These are phyloP conservation scores for Metarhizium robertsii DNA, from an alignment of 2,329 filamentous ascomycete genomes.

Conservation along the genomic window DNA sequence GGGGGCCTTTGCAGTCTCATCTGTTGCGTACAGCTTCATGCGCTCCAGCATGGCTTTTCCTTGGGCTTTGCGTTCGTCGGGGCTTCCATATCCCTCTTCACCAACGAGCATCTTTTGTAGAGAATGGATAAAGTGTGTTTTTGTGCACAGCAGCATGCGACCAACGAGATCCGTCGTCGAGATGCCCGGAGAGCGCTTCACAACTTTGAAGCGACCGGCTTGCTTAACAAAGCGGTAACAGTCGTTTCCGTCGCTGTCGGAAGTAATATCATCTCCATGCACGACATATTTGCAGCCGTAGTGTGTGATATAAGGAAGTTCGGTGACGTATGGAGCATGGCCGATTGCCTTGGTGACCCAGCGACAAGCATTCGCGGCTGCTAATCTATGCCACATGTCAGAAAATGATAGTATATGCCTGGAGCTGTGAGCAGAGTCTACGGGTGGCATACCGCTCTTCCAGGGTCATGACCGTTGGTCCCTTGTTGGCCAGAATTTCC, in stretches of 20 bases:
- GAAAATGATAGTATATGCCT: not conserved
- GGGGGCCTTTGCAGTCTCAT: conserved; percentile 68
- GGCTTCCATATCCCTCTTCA: conserved; percentile 60
- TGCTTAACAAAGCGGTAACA: conserved; percentile 98
- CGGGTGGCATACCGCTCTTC: conserved; percentile 56
- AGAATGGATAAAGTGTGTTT: conserved; percentile 82
- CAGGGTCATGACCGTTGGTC: conserved; percentile 92
- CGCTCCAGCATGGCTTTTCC: conserved; percentile 65
- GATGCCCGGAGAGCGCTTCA: conserved; percentile 92
- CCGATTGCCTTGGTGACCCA: conserved; percentile 84
- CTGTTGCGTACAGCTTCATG: conserved; percentile 79
- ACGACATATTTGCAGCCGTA: conserved; percentile 95
- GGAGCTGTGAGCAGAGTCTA: not conserved
- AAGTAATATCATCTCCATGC: conserved; percentile 95
- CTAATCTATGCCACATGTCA: conserved; percentile 45
- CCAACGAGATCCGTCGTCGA: conserved; percentile 97
- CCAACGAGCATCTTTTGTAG: conserved; percentile 61
- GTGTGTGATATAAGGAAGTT: conserved; percentile 86
- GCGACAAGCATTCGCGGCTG: conserved; percentile 87
- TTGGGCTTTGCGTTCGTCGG: conserved; percentile 53
- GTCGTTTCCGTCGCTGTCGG: conserved; percentile 85
- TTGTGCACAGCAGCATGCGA: conserved; percentile 94
- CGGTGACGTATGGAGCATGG: conserved; percentile 88
- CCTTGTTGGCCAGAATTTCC: conserved; percentile 92
- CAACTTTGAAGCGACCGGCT: conserved; percentile 88